Conservation (phyloP, 2,329 filamentous ascomycete species). For the Pseudocercospora cruenta region DNA sequence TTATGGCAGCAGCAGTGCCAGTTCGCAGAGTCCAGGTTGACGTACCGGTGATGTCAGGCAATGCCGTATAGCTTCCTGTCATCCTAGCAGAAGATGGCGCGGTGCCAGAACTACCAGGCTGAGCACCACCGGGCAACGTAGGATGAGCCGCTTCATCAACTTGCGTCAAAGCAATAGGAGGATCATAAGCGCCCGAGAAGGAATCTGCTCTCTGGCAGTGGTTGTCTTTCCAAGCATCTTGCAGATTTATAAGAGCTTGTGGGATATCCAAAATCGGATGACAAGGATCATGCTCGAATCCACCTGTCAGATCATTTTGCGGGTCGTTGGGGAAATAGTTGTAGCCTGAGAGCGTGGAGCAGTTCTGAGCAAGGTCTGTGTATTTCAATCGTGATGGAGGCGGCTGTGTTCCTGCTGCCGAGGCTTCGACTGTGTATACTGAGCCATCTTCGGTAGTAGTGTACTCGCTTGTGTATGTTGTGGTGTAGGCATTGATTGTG, state of each 20-base stretch:
- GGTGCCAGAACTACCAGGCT: constrained; percentile 11
- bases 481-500: constrained; percentile 13
- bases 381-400: constrained; percentile 16
- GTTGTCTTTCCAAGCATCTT: constrained; percentile 14
- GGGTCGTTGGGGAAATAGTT: constrained; percentile 17
- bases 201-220: constrained; percentile 9
- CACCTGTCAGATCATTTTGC: constrained; percentile 14
- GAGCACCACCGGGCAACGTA: constrained; percentile 9
- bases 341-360: constrained; percentile 16
- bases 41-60: constrained; percentile 3
- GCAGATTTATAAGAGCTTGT: constrained; percentile 11
- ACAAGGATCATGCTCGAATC: constrained; percentile 12
- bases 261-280: constrained; percentile 17
- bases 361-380: constrained; percentile 16
- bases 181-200: constrained; percentile 17
- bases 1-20: constrained; percentile 8
- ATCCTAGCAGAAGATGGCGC: not conserved
- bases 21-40: not conserved
- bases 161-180: constrained; percentile 17
- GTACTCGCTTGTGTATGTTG: constrained; percentile 6
- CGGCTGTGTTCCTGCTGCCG: not conserved
- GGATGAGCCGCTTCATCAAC: constrained; percentile 11
- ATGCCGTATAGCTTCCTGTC: constrained; percentile 11
- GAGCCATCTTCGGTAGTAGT: constrained; percentile 1
- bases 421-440: not conserved